Evolutionary conservation across 495 filamentous ascomycete species (phyloP), one percentile per base, ranked within the genome.

Genomic region (Aspergillus incahuasiensis): DNA sequence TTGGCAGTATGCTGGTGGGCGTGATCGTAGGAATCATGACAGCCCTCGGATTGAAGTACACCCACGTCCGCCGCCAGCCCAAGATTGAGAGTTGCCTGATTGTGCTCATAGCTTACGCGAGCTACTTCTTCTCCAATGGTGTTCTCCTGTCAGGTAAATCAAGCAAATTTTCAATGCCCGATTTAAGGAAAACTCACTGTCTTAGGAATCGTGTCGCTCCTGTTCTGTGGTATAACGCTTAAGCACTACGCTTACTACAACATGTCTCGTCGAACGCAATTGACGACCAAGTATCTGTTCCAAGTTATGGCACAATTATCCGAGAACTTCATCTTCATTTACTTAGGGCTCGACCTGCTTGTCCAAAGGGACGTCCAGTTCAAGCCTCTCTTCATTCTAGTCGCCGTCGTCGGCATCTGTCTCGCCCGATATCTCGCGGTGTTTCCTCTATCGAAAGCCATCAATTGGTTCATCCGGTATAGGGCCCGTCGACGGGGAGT

Each of bases 171-270:
- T 25, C 7, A 4, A 18, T 40, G 5, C 3, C 3, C n/a, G 38
- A 24, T 49, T n/a, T 16, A 16, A 8, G 19, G 16, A 8, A 56
- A 58, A 21, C 46, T 51, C 8, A 70, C 32, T n/a, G 16, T 39
- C 15, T 3, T 61, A 97, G 92, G 94, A 54, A 98, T 98, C 62
- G 94, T 98, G 51, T 94, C 94, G 16, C 80, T 98, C 53, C 76
- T 98, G 11, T 97, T 98, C 75, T 97, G 95, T 69, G 94, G 94
- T 28, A 98, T 98, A 56, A 96, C 94, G 7, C 79, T 98, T 32
- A 98, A 98, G 69, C 94, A 98, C 68, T 97, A 98, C 64, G 94
- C 94, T 40, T 98, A 98, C 76, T 97, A 96, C 77, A 98, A 98
- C 74, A 98, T 98, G 94, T 98, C 94, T 25, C 86, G 94, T 41